Percentiles rank a stretch among this genome's conserved stretches.
These are phyloP conservation scores for Aegilops tauschii DNA, from an alignment of 176 grass and related monocot genomes.

Conservation along the genomic window DNA sequence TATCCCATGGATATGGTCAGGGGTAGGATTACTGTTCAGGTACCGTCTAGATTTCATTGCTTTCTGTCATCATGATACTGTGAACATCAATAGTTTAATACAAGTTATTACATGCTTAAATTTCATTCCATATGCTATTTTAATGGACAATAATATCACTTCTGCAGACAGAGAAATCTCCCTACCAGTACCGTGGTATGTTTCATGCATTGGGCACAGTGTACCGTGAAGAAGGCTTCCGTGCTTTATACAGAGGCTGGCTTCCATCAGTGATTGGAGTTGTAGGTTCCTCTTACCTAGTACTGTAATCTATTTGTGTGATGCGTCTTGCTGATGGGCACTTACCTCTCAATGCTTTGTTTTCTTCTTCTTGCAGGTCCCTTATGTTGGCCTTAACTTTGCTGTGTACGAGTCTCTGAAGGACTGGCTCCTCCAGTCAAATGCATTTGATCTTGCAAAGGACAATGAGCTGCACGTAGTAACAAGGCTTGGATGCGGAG, in stretches of 20 bases:
- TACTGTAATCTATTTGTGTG: neutral
- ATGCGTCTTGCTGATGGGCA: neutral
- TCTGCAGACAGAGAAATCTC: constrained; percentile 84
- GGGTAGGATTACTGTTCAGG: constrained; percentile 98
- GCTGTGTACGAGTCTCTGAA: constrained; percentile 94
- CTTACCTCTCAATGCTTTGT: constrained; percentile 1
- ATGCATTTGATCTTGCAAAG: constrained; percentile 61
- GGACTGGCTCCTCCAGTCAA: constrained; percentile 72
- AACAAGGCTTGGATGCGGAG: constrained; percentile 87
- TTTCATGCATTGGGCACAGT: constrained; percentile 94
- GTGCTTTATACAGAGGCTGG: constrained; percentile 98
- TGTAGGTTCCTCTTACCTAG: constrained; percentile 53
- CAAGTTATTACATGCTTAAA: neutral
- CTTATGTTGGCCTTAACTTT: constrained; percentile 97
- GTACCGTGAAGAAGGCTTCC: constrained; percentile 96
- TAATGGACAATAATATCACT: neutral
- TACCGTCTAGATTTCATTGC: constrained; percentile 19
- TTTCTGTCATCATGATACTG: neutral
- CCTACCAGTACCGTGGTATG: constrained; percentile 98
- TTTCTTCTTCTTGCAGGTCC: constrained; percentile 53
- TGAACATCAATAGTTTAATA: neutral
- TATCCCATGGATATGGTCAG: constrained; percentile 99
- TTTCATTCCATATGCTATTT: constrained; percentile 6
- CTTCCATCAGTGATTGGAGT: constrained; percentile 99
- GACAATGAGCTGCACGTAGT: constrained; percentile 69